Conservation (phyloP, 1,284 basidiomycete genomes). For the Marasmius fiardii region DNA sequence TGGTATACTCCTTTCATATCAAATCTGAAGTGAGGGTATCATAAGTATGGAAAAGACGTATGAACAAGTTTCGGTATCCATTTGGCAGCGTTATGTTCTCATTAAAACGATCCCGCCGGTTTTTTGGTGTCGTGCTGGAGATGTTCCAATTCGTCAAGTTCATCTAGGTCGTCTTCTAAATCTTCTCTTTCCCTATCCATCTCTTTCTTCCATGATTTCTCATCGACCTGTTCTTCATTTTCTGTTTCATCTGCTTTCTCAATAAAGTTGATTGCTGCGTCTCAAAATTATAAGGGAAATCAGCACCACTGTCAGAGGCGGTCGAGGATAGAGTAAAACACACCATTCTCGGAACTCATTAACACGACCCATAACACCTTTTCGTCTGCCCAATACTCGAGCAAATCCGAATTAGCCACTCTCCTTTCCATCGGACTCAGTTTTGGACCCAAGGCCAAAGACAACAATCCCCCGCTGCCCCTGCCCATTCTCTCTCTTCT, state of each 20-base stretch:
- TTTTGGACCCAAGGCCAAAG: not conserved
- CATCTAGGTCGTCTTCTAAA: not conserved
- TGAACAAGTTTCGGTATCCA: too few species aligned
- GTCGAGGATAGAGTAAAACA: not conserved
- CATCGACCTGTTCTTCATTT: constrained; percentile 8
- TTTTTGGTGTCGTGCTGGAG: not conserved
- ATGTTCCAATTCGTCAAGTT: not conserved
- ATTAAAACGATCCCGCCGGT: too few species aligned
- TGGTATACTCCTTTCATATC: too few species aligned
- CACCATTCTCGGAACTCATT: constrained; percentile 16
- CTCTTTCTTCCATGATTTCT: constrained; percentile 1
- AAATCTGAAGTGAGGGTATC: too few species aligned
- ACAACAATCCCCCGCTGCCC: not conserved
- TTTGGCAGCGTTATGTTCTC: too few species aligned
- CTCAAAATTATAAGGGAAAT: constrained; percentile 1
- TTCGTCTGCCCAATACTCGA: constrained; percentile 18
- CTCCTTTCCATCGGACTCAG: constrained; percentile 11
- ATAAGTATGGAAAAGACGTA: too few species aligned
- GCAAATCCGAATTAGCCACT: constrained; percentile 19
- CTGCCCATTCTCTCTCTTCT: too few species aligned
- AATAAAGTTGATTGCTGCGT: constrained; percentile 17
- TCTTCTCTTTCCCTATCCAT: constrained; percentile 7
- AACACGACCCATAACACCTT: constrained; percentile 22
- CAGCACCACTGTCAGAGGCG: not conserved
- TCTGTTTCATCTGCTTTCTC: constrained; percentile 17